These are phyloP conservation scores for Tetrahymena malaccensis DNA, from an alignment of 73 alveolate genomes.

Conservation along the genomic window DNA sequence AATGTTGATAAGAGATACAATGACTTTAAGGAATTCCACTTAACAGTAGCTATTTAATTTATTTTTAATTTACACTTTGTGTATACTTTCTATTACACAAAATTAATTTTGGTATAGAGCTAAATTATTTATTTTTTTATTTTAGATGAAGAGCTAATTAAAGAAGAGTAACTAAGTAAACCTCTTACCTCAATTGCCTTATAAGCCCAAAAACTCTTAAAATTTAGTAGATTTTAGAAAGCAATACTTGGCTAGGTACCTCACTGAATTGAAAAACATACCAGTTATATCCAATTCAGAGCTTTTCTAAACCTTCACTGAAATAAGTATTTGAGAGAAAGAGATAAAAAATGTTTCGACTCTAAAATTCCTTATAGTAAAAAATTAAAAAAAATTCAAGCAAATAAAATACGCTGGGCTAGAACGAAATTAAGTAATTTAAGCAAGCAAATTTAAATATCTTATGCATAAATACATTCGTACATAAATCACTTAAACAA, in stretches of 20 bases:
- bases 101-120: background rate
- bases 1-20: background rate
- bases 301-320: background rate
- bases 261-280: background rate
- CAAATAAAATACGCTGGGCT: background rate
- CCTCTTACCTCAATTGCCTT: background rate
- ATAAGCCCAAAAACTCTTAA: background rate
- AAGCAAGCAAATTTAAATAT: background rate
- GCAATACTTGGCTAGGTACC: background rate
- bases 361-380: background rate
- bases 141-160: background rate
- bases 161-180: background rate
- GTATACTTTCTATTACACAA: background rate
- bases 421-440: background rate
- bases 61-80: background rate
- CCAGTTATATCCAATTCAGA: background rate
- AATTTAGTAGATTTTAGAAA: background rate
- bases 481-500: no score
- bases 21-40: background rate
- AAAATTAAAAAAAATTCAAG: background rate
- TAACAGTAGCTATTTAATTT: background rate
- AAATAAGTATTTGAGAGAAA: background rate
- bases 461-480: background rate
- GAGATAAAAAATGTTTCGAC: background rate
- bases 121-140: background rate